A percentile compares a stretch with the other conserved stretches of the same genome.
These are phyloP conservation scores for Coniosporium tulheliwenetii DNA, from an alignment of 2,329 filamentous ascomycete species.

Conservation along the genomic window DNA sequence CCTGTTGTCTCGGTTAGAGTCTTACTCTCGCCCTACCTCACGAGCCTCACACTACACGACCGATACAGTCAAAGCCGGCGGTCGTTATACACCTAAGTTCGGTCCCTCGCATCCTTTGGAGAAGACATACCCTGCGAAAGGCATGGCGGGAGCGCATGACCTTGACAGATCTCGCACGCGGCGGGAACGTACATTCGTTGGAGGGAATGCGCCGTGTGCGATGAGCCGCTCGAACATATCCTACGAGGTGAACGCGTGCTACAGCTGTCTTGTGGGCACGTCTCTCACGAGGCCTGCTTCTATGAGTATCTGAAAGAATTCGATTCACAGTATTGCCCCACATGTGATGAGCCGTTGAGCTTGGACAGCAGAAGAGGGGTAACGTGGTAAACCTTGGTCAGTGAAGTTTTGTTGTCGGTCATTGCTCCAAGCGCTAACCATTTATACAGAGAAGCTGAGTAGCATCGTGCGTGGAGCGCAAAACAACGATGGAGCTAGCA, in stretches of 20 bases:
- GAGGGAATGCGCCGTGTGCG: conserved; percentile 91
- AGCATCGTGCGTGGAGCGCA: conserved; percentile 78
- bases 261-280: conserved; percentile 92
- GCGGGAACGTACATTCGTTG: conserved; percentile 87
- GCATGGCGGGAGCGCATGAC: conserved; percentile 19
- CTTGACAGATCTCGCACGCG: conserved; percentile 64
- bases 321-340: conserved; percentile 85
- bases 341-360: conserved; percentile 80
- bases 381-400: conserved; percentile 85
- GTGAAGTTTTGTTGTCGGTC: conserved; percentile 9
- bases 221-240: conserved; percentile 91
- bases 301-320: conserved; percentile 96
- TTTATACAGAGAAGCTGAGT: conserved; percentile 70
- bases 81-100: no score
- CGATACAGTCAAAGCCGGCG: no score
- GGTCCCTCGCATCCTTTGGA: no score
- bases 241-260: conserved; percentile 84
- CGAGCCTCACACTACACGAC: no score
- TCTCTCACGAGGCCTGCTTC: conserved; percentile 95
- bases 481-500: conserved; percentile 42
- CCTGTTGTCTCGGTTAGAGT: no score
- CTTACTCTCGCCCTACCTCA: no score
- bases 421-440: conserved; percentile 15
- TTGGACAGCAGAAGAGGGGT: conserved; percentile 85
- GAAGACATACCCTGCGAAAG: no score